Evolutionary conservation across 768 basidiomycete genomes (phyloP).

Genomic region (Clathrus columnatus): DNA sequence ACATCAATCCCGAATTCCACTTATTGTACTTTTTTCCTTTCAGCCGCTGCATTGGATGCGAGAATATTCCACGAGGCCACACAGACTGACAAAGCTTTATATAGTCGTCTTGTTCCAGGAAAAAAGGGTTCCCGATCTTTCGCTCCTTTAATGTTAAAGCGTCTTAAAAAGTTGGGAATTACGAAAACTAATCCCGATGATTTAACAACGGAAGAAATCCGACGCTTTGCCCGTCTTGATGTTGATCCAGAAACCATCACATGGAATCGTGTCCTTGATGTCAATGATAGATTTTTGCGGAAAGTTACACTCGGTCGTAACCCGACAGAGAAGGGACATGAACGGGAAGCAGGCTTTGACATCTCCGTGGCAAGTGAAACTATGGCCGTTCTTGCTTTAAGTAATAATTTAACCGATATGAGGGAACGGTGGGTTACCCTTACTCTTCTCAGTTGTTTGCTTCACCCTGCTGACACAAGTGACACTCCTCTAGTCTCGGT

Average conservation of each 20-base stretch:
- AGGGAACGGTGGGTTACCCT: conserved; percentile 41
- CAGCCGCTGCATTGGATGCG: conserved; percentile 92
- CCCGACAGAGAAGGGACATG: conserved; percentile 80
- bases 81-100: conserved; percentile 91
- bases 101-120: conserved; percentile 81
- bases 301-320: conserved; percentile 91
- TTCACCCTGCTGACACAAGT: neutral
- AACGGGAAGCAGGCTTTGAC: conserved; percentile 88
- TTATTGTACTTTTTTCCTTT: neutral
- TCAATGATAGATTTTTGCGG: conserved; percentile 94
- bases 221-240: conserved; percentile 83
- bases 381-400: conserved; percentile 95
- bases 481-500: conserved; percentile 42
- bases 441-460: neutral
- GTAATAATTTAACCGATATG: conserved; percentile 86
- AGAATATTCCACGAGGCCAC: conserved; percentile 97
- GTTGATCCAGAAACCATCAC: conserved; percentile 88
- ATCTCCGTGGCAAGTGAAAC: conserved; percentile 96
- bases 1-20: neutral
- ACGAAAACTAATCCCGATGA: conserved; percentile 88
- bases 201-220: conserved; percentile 87
- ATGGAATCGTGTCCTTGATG: conserved; percentile 96
- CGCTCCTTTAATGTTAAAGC: conserved; percentile 92
- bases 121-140: conserved; percentile 95
- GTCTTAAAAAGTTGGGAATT: conserved; percentile 91